phyloP scores from a whole-genome alignment of 768 basidiomycete genomes.

The Royoungia palumana region DNA sequence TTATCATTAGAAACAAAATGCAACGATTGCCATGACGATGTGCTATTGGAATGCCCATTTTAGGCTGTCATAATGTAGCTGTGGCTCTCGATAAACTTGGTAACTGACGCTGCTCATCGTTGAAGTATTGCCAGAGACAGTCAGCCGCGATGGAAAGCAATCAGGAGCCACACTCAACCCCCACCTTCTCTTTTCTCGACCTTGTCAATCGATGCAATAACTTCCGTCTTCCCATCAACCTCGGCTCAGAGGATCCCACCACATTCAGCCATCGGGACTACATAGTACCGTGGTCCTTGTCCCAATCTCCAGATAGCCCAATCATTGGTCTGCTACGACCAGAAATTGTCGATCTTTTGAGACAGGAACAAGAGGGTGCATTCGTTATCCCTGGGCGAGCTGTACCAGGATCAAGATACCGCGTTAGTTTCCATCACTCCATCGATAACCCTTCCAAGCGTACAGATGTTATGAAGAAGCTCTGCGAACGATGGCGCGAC shows the following conservation, averaged over 20 bases:
- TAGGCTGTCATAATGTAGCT: too few relatives aligned
- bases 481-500: constrained; percentile 78
- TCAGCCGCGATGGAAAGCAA: constrained; percentile 5
- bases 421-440: constrained; percentile 49
- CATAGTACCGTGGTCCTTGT: constrained; percentile 56
- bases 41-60: too few relatives aligned
- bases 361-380: constrained; percentile 41
- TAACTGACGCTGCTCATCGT: too few relatives aligned
- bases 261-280: constrained; percentile 35
- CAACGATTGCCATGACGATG: too few relatives aligned
- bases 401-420: constrained; percentile 19
- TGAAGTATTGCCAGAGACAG: too few relatives aligned
- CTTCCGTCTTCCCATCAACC: constrained; percentile 40
- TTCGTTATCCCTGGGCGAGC: constrained; percentile 42
- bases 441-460: constrained; percentile 57
- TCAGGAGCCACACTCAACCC: neutral
- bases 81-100: too few relatives aligned
- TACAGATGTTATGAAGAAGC: constrained; percentile 55
- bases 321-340: constrained; percentile 62
- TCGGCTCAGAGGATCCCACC: constrained; percentile 21
- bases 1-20: too few relatives aligned
- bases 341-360: constrained; percentile 51
- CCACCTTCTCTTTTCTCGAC: constrained; percentile 49
- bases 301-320: constrained; percentile 47
- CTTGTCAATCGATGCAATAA: constrained; percentile 74